Conservation (phyloP, 2,329 filamentous ascomycete genomes). For the Xylariomycetidae sp. region DNA sequence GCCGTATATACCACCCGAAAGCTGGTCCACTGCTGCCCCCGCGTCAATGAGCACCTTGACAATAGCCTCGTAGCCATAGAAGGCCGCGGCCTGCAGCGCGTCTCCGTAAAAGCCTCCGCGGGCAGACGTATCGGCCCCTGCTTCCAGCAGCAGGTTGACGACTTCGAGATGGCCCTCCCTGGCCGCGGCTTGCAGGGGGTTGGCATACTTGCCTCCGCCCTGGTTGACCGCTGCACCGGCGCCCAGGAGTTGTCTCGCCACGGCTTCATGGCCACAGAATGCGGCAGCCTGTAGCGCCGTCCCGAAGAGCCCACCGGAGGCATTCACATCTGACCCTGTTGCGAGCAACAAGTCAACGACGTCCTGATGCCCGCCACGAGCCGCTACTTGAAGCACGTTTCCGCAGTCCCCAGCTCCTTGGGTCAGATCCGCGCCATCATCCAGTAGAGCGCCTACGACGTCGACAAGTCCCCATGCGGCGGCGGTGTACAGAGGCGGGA, state of each 20-base stretch:
- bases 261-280: background rate
- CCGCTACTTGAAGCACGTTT: background rate
- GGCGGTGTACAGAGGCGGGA: too few relatives aligned
- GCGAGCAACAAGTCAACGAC: background rate
- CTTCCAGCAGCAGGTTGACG: background rate
- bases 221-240: background rate
- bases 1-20: background rate
- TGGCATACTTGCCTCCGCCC: background rate
- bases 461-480: too few relatives aligned
- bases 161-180: background rate
- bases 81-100: background rate
- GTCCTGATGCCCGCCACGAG: background rate
- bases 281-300: conserved; percentile 4
- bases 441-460: too few relatives aligned
- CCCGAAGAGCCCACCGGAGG: background rate
- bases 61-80: background rate
- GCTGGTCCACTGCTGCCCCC: background rate
- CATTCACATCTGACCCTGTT: background rate
- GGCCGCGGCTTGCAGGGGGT: background rate
- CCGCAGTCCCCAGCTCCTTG: background rate
- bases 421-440: background rate
- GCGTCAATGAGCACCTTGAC: background rate
- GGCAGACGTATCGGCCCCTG: background rate
- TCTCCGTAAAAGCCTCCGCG: background rate
- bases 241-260: background rate